Conservation (phyloP, 768 basidiomycete species). For the Rickenella mellea region DNA sequence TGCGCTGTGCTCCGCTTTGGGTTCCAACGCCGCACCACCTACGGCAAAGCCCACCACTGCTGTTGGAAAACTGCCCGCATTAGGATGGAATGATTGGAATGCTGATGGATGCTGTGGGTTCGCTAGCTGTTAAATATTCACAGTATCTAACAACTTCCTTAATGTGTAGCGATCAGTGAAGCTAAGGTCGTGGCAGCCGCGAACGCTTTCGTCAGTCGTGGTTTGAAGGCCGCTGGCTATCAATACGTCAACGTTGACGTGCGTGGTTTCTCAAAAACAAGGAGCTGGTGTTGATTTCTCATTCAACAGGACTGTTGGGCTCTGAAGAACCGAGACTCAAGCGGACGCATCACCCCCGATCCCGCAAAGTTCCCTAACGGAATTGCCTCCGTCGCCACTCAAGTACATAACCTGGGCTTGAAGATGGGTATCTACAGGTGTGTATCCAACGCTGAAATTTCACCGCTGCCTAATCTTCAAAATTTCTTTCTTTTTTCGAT, state of each 20-base stretch:
- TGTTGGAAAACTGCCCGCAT: constrained; percentile 34
- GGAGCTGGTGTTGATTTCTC: too few relatives aligned
- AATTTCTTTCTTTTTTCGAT: constrained; percentile 1
- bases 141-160: constrained; percentile 1
- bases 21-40: too few relatives aligned
- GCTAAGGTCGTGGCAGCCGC: constrained; percentile 38
- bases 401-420: constrained; percentile 40
- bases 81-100: constrained; percentile 50
- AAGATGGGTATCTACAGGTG: constrained; percentile 46
- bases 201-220: constrained; percentile 34
- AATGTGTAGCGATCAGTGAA: constrained; percentile 31
- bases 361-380: constrained; percentile 43
- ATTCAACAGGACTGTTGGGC: constrained; percentile 29
- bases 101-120: constrained; percentile 32
- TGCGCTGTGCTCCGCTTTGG: too few relatives aligned
- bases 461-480: neutral
- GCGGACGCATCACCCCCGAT: constrained; percentile 36
- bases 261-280: too few relatives aligned
- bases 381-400: constrained; percentile 31
- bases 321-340: constrained; percentile 28
- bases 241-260: constrained; percentile 46
- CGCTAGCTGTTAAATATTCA: neutral
- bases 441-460: neutral
- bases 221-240: constrained; percentile 39
- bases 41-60: neutral